Evolutionary conservation across 2,329 filamentous ascomycete genomes (phyloP), one percentile per base, ranked within the genome.

Genomic region (Fonsecaea multimorphosa): DNA sequence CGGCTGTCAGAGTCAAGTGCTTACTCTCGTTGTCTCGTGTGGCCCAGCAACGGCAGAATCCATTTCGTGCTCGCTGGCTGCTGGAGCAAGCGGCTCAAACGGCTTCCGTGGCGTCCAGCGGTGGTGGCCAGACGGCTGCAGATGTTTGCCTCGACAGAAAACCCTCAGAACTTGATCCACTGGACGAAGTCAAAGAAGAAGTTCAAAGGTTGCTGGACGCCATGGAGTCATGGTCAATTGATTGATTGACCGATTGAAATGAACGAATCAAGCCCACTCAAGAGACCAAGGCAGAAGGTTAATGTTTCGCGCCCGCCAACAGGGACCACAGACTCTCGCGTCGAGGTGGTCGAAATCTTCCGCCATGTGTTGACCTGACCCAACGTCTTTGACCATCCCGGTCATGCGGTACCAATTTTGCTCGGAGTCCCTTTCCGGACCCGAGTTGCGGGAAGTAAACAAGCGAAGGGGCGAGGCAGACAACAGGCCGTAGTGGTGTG

Each of bases 21-120:
- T 49, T 49, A 24, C 44, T 49, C 14, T 49, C 44, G 8, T 4
- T 49, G 44, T 49, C 44, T 49, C 44, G 12, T 11, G 19, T 49
- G 8, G 44, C 44, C 19, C 7, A 49, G 44, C 44, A 19, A 24
- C 19, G 44, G 44, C 44, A 49, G 44, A 49, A 22, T 24, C 22
- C 44, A 24, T 49, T 49, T 49, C 44, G 44, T 22, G 44, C 44
- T 24, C 44, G 44, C 19, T 49, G 44, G 44, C 44, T 49, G 44
- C n/a, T 49, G 44, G 19, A 24, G 19, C 44, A 49, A 11, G 44
- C 44, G 3, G 44, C 44, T 22, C 19, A 49, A 24, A 49, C 44
- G 24, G 22, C 44, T 11, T 49, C 44, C 22, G 11, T 22, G 19
- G 44, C 19, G 11, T 24, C 9, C 19, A 14, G 19, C 9, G 22